Base-by-base conservation (phyloP, 1,284 basidiomycete genomes). In the Athelia sp. region DNA sequence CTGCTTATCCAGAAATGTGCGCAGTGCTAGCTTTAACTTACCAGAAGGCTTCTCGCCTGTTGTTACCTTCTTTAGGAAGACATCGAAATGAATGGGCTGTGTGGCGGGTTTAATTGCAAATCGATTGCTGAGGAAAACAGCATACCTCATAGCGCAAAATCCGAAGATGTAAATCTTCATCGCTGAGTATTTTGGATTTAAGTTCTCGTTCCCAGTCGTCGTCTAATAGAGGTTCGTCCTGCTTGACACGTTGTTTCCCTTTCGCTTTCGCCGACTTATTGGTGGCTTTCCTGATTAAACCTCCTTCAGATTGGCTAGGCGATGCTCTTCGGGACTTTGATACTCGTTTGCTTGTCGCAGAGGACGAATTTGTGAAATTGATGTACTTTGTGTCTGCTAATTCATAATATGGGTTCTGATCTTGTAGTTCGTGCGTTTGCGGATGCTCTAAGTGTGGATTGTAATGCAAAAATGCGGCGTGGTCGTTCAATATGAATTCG, bases 121-220 rank as follows among this genome's bases (percentile, higher is more conserved):
- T 32, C 3, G 15, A 3, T 23, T 46, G 18, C 19, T 43, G 42
- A 31, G 19, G 11, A 18, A 19, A 10, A 18, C 38, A 9, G 49
- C 66, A 32, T 54, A 81, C 84, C 71, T 87, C 82, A 57, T 81
- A 85, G 22, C 82, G 78, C 54, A 86, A 60, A 52, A 86, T 73
- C 43, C 76, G 74, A 21, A 72, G 61, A 60, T 84, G 70, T 13
- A 87, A 63, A 42, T 63, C 63, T 15, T 59, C 62, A 60, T 86
- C 71, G 36, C 62, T 54, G 11, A 71, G 44, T 42, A 86, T 78
- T 43, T 67, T 66, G 1, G 61, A 60, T 56, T 62, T 74, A 52
- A 83, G 61, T 47, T 58, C 58, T 9, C 56, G 42, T 53, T 73
- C 65, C 67, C 76, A 73, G 15, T 65, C 62, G 48, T 75, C 72